These are phyloP conservation scores for Kodamaea suecica DNA, from an alignment of 1,139 yeast species.

Conservation along the genomic window DNA sequence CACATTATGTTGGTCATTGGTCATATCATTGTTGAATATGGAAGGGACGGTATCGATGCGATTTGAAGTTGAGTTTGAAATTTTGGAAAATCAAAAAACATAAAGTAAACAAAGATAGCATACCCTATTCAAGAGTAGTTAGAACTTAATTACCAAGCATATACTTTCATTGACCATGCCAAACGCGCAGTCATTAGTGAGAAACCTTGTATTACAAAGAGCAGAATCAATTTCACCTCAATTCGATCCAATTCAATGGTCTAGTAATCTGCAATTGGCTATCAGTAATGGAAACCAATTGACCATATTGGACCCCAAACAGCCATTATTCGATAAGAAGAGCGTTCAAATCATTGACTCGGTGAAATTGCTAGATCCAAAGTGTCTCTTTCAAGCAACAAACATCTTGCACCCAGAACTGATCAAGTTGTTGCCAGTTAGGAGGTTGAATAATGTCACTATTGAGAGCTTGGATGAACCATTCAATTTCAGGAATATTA, in stretches of 20 bases:
- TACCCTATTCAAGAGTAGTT: not conserved
- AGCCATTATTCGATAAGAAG: constrained; percentile 33
- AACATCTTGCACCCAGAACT: constrained; percentile 30
- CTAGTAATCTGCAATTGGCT: constrained; percentile 38
- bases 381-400: constrained; percentile 27
- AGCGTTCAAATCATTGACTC: constrained; percentile 17
- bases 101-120: not conserved
- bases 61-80: not conserved
- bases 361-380: constrained; percentile 24
- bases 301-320: constrained; percentile 37
- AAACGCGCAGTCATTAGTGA: constrained; percentile 14
- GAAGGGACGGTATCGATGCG: too few species aligned
- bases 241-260: constrained; percentile 36
- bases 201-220: constrained; percentile 21
- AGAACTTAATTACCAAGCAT: not conserved
- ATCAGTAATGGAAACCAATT: constrained; percentile 35
- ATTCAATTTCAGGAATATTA: constrained; percentile 29
- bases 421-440: constrained; percentile 28
- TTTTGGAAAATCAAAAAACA: not conserved
- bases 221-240: constrained; percentile 22
- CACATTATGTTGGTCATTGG: too few species aligned
- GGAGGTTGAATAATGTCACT: constrained; percentile 26
- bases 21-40: too few species aligned
- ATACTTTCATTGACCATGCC: not conserved
- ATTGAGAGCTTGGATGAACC: constrained; percentile 29